Percentiles rank a stretch among this genome's conserved stretches.
Evolutionary conservation across 306 rosid species (phyloP).

Genomic region (Sphenostylis stenocarpa): DNA sequence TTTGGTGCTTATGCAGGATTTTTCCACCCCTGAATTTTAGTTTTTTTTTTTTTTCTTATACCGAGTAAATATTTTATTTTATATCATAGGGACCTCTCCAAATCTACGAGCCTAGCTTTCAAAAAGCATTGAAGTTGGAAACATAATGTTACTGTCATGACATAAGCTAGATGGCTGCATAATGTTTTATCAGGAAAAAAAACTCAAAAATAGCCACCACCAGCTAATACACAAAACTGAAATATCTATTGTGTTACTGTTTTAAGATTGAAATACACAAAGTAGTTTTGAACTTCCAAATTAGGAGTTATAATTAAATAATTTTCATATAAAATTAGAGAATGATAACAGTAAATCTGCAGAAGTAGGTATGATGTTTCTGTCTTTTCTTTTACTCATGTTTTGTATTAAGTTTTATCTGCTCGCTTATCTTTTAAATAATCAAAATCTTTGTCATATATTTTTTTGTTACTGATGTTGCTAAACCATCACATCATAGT

Average conservation of each 20-base stretch:
- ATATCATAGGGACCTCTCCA: background rate
- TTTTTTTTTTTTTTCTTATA: background rate
- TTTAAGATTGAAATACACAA: background rate
- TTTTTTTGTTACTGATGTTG: background rate
- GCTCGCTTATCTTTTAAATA: constrained; percentile 12
- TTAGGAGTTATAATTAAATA: background rate
- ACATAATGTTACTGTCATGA: background rate
- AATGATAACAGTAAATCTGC: background rate
- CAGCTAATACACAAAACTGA: background rate
- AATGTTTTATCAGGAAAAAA: background rate
- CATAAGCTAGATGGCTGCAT: background rate
- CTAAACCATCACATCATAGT: background rate
- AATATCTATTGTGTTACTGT: background rate
- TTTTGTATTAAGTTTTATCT: background rate
- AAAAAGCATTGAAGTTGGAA: background rate
- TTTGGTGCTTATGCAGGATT: background rate
- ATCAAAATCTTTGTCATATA: background rate
- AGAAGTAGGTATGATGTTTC: background rate
- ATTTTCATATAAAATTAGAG: background rate
- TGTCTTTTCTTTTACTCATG: background rate
- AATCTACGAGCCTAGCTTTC: background rate
- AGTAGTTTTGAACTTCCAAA: background rate
- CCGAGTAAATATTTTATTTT: background rate
- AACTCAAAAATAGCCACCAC: background rate
- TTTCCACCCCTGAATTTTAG: background rate